phyloP scores from a whole-genome alignment of 2,329 filamentous ascomycete genomes.

The Pezicula rhizophila region DNA sequence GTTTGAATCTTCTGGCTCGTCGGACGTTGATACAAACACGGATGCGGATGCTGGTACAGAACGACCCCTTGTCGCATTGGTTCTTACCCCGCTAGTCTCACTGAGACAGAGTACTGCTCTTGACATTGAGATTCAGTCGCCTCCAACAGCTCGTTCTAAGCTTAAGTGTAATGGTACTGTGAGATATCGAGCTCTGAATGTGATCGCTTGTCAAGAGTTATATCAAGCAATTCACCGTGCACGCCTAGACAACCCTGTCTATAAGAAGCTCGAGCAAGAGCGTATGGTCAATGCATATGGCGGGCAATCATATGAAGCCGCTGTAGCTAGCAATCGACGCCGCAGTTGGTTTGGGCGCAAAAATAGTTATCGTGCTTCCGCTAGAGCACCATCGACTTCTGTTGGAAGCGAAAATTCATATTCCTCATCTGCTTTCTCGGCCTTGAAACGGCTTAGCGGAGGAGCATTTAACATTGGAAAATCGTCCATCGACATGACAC shows the following conservation, averaged over 20 bases:
- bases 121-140: conserved; percentile 89
- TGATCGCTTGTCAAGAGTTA: conserved; percentile 72
- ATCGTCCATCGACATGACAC: conserved; percentile 58
- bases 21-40: conserved; percentile 4
- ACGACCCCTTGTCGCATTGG: conserved; percentile 59
- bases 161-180: conserved; percentile 62
- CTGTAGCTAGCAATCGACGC: conserved; percentile 35
- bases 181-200: conserved; percentile 73
- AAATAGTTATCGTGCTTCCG: conserved; percentile 59
- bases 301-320: conserved; percentile 37
- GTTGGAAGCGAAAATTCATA: conserved; percentile 71
- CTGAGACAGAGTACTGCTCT: conserved; percentile 86
- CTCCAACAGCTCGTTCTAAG: conserved; percentile 66
- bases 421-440: conserved; percentile 68
- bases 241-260: conserved; percentile 87
- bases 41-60: conserved; percentile 28
- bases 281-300: conserved; percentile 68
- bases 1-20: conserved; percentile 1
- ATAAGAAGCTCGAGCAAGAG: conserved; percentile 62
- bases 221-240: conserved; percentile 85
- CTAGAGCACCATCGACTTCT: conserved; percentile 54
- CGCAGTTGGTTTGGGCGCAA: conserved; percentile 54
- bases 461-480: conserved; percentile 77
- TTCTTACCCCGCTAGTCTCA: conserved; percentile 86
- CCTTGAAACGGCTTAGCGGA: conserved; percentile 68